Conservation (phyloP, 2,329 filamentous ascomycete species). For the Neopestalotiopsis rosae region DNA sequence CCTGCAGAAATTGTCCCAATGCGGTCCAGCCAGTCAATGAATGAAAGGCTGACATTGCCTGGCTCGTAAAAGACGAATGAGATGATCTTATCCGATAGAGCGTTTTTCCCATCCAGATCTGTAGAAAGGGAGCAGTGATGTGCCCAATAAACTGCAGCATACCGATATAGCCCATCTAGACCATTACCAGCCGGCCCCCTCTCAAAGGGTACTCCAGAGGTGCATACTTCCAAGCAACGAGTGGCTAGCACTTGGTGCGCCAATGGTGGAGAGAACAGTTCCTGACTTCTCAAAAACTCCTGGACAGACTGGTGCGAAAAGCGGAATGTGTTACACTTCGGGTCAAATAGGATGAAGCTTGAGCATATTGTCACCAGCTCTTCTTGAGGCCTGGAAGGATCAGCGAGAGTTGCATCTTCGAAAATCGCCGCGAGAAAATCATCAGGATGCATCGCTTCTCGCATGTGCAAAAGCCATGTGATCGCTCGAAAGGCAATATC, state of each 20-base stretch:
- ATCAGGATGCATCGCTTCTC: background rate
- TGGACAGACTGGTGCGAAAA: background rate
- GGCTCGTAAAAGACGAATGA: background rate
- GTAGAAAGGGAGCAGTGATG: background rate
- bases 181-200: no score
- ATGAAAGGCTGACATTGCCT: background rate
- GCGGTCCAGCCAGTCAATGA: background rate
- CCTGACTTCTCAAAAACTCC: background rate
- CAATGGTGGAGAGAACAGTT: background rate
- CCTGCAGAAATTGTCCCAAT: background rate
- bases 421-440: background rate
- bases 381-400: background rate
- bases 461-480: background rate
- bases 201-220: background rate
- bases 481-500: background rate
- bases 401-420: background rate
- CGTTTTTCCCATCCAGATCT: background rate
- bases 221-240: background rate
- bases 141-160: background rate
- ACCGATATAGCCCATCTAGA: background rate
- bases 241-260: background rate
- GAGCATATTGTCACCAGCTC: background rate
- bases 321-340: background rate
- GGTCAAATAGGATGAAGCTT: background rate
- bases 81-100: background rate